These are phyloP conservation scores for Penicillium griseofulvum DNA, from an alignment of 2,329 filamentous ascomycete species.

Conservation along the genomic window DNA sequence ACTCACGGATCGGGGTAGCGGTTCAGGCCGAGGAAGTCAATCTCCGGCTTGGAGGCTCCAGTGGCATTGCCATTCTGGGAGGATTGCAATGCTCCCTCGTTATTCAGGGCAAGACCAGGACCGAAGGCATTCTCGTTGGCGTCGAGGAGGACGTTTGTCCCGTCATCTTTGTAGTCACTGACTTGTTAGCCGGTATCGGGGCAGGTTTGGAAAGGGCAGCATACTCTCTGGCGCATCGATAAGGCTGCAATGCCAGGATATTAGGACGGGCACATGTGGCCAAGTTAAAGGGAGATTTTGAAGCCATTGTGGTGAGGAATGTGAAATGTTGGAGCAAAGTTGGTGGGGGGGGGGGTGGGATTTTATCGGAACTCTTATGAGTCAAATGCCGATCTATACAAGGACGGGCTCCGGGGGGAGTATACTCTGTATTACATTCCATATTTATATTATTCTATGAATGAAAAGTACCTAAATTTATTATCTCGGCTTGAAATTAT, in stretches of 20 bases:
- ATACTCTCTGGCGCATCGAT: conserved; percentile 79
- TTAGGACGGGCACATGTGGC: conserved; percentile 73
- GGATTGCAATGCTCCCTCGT: conserved; percentile 49
- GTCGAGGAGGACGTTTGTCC: conserved; percentile 91
- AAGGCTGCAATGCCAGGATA: conserved; percentile 72
- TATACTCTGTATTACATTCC: too few species aligned
- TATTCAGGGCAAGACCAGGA: conserved; percentile 64
- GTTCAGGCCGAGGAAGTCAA: conserved; percentile 80
- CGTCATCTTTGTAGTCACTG: conserved; percentile 98
- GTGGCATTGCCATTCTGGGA: conserved; percentile 41
- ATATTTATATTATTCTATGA: too few species aligned
- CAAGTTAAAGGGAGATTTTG: conserved; percentile 63
- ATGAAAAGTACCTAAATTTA: too few species aligned
- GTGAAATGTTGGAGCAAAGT: background rate
- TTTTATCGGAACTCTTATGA: conserved; percentile 9
- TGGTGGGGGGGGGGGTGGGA: background rate
- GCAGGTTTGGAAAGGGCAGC: conserved; percentile 31
- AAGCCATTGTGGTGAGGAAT: conserved; percentile 33
- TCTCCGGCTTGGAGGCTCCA: conserved; percentile 51
- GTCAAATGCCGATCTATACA: conserved; percentile 10
- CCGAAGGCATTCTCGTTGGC: conserved; percentile 98
- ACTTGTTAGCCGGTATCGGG: conserved; percentile 25
- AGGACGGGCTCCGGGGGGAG: too few species aligned
- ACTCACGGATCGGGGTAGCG: conserved; percentile 83
- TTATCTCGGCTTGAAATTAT: too few species aligned